Evolutionary conservation across 2,329 filamentous ascomycete genomes (phyloP), one percentile per base, ranked within the genome.

Genomic region (Pezicula neosporulosa): DNA sequence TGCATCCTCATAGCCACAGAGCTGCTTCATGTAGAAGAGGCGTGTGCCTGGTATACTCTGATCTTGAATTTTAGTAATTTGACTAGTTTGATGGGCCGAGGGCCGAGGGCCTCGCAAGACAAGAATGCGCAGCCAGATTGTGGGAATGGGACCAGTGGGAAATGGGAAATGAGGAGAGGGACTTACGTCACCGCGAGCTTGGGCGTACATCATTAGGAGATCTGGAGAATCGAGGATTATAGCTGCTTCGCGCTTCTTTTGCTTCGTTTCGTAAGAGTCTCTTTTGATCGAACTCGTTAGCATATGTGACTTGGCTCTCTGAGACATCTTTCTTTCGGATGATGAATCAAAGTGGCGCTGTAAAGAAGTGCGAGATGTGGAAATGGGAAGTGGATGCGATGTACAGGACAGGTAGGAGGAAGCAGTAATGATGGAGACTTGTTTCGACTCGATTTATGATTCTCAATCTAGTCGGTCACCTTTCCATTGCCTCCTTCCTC

Each of bases 191-290:
- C 73, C 72, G 28, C 72, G 71, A 56, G 75, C 75, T 56, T 78
- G 73, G 2, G 82, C 78, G 39, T 81, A 75, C 71, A 81, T 82
- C 72, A 82, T 79, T 44, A 86, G 67, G 50, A 80, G 67, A 60
- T 85, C 81, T 0, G 81, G 81, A 24, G 66, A 75, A 56, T 81
- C 77, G 2, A 86, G 72, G 37, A 84, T 73, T 10, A 75, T 69
- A 18, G 77, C 69, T 12, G 82, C 82, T 55, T 75, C 72, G 42
- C 75, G 71, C 13, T 75, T 73, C 28, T 41, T 55, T 45, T 59
- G 53, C 3, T 53, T 49, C 5, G 41, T 49, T 6, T 58, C 58
- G 44, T 61, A 64, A 2, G 56, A 51, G 37, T 62, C 62, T 35
- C 58, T 59, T 8, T 53, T 16, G 42, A n/a, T 12, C 8, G 24